phyloP scores from a whole-genome alignment of 2,329 filamentous ascomycete genomes.

The Tolypocladium inflatum region DNA sequence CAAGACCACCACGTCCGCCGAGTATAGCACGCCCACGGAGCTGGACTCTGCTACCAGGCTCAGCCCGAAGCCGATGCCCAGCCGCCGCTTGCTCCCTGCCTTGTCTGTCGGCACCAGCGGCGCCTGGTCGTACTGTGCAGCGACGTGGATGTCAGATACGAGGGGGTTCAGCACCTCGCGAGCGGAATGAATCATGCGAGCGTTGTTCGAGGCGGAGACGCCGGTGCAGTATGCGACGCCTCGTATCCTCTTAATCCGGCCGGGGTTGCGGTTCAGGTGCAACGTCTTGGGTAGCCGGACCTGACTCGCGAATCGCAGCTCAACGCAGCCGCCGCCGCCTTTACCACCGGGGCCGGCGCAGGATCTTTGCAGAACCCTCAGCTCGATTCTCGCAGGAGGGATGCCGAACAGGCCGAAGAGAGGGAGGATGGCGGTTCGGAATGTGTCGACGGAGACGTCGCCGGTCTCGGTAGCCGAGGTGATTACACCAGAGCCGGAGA shows the following conservation, averaged over 20 bases:
- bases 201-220: slow-evolving; percentile 87
- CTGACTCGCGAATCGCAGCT: slow-evolving; percentile 87
- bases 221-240: slow-evolving; percentile 92
- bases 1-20: slow-evolving; percentile 70
- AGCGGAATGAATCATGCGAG: slow-evolving; percentile 86
- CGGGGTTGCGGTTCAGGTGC: slow-evolving; percentile 72
- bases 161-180: slow-evolving; percentile 80
- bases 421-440: slow-evolving; percentile 85
- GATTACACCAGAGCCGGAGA: slow-evolving; percentile 86
- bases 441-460: slow-evolving; percentile 85
- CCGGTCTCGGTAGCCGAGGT: slow-evolving; percentile 75
- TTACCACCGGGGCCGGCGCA: slow-evolving; percentile 66
- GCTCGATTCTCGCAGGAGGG: slow-evolving; percentile 65
- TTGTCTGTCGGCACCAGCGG: slow-evolving; percentile 45
- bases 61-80: slow-evolving; percentile 86
- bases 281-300: slow-evolving; percentile 89
- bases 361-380: slow-evolving; percentile 71
- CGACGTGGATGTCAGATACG: slow-evolving; percentile 84
- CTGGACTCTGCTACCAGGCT: slow-evolving; percentile 89
- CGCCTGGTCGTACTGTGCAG: slow-evolving; percentile 64
- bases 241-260: slow-evolving; percentile 77
- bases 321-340: slow-evolving; percentile 85
- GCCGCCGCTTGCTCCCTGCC: slow-evolving; percentile 46
- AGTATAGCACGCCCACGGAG: slow-evolving; percentile 70
- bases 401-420: slow-evolving; percentile 89